These are phyloP conservation scores for Hypoxylon sp. DNA, from an alignment of 2,329 filamentous ascomycete genomes.

Conservation along the genomic window DNA sequence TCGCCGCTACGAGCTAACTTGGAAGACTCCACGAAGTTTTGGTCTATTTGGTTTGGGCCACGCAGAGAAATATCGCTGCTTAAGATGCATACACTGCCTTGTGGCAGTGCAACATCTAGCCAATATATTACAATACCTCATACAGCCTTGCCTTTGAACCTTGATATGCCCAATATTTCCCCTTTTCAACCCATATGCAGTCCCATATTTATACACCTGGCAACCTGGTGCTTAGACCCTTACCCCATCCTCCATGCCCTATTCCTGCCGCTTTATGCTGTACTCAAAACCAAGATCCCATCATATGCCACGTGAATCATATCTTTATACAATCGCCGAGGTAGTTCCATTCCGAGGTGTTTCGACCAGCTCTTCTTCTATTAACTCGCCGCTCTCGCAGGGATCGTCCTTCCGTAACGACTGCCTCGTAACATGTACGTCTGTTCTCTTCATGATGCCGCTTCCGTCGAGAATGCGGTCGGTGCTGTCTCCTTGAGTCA, in stretches of 20 bases:
- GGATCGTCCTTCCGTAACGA: background rate
- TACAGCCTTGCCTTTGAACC: no score
- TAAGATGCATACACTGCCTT: no score
- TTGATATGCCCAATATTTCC: no score
- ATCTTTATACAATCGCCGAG: slow-evolving; percentile 40
- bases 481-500: slow-evolving; percentile 3
- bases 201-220: background rate
- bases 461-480: slow-evolving; percentile 7
- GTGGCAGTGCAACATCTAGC: no score
- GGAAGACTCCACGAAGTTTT: no score
- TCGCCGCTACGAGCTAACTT: no score
- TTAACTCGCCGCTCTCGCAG: background rate
- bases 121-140: no score
- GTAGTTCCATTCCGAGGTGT: background rate
- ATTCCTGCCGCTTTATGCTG: background rate
- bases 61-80: no score
- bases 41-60: no score
- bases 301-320: slow-evolving; percentile 52
- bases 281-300: slow-evolving; percentile 37
- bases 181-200: no score
- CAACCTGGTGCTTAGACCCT: no score
- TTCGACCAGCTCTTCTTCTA: background rate
- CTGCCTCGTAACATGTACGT: slow-evolving; percentile 1
- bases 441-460: slow-evolving; percentile 9
- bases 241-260: background rate